Evolutionary conservation across 345 rosid species (phyloP), one percentile per base, ranked within the genome.

Genomic region (Jatropha curcas): DNA sequence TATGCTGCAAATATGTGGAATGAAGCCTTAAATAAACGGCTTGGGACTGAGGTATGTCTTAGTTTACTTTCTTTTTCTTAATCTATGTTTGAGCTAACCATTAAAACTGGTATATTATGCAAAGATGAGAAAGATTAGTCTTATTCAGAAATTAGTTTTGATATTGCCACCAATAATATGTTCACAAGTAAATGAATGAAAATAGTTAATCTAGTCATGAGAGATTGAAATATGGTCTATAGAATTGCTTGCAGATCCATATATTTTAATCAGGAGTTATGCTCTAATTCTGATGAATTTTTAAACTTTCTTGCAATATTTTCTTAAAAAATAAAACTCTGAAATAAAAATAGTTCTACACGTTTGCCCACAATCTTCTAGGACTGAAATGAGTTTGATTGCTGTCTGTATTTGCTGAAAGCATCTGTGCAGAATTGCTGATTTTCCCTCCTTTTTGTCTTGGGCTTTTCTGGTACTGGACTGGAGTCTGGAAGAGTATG

Each of bases 1-100:
- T 93, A 95, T 82, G 98, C 98, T 71, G 97, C 98, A 62, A 92
- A 92, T 81, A 91, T 95, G 98, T 95, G 99, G 98, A 93, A 95
- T 84, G 99, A 95, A 85, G 99, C 98, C 22, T 82, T 93, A 34
- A 95, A 95, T 82, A 92, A 92, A 81, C 90, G 99, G 67, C 87
- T 93, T 17, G 97, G 87, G 63, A 93, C 97, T 67, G 96, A 93
- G 98, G 99, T 92, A 86, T 13, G 13, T 60, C 43, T n/a, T 39
- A 11, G 39, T 34, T 35, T 35, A 61, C 13, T 12, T 7, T 39
- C 12, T 22, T 63, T 63, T 39, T 22, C 67, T 24, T 39, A 28
- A 4, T 63, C 5, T 39, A n/a, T 63, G 51, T 22, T 39, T n/a
- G 12, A 63, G 67, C 50, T 63, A 31, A 20, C 19, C 3, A 17